Evolutionary conservation across 345 rosid genomes (phyloP), one percentile per base, ranked within the genome.

Genomic region (Hibiscus mutabilis): DNA sequence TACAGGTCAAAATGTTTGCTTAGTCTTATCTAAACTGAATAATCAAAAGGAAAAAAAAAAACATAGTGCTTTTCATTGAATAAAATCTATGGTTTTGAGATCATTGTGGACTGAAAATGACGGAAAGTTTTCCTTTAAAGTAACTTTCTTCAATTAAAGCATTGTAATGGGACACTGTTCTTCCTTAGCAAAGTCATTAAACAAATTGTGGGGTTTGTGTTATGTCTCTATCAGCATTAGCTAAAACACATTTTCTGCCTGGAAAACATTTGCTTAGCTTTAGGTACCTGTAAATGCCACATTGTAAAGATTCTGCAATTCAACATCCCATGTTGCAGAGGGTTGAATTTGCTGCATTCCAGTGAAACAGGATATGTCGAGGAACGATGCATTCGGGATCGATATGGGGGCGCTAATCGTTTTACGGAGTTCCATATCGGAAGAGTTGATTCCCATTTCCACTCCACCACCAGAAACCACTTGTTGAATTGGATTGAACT

Each of bases 281-380:
- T 68, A 9, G 65, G 24, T 79, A 89, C 93, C 91, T 83, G 90
- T 59, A 69, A 82, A 81, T 70, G 83, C 85, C 68, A 85, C 69
- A 76, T 64, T 82, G 84, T 83, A 90, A 67, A 85, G 85, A 79
- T 84, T 86, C 29, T 84, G 93, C 42, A 85, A 74, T 74, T 86
- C 89, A 69, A 80, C 81, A 82, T 87, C 87, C 97, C 97, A 95
- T 55, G 78, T 71, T 19, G 86, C 62, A 69, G 84, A 69, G 52
- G 85, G 75, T 73, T 84, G 86, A 49, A 81, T 68, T 76, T 84
- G 91, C 86, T 91, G 88, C 79, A 57, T 66, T n/a, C 42, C 12
- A 22, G 64, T 15, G 80, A 82, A 86, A 75, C 86, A 82, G 56
- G 86, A 78, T 8, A 89, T 60, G 60, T 80, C 82, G 5, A 83